Evolutionary conservation across 306 rosid species (phyloP).

Genomic region (Fragaria ananassa): DNA sequence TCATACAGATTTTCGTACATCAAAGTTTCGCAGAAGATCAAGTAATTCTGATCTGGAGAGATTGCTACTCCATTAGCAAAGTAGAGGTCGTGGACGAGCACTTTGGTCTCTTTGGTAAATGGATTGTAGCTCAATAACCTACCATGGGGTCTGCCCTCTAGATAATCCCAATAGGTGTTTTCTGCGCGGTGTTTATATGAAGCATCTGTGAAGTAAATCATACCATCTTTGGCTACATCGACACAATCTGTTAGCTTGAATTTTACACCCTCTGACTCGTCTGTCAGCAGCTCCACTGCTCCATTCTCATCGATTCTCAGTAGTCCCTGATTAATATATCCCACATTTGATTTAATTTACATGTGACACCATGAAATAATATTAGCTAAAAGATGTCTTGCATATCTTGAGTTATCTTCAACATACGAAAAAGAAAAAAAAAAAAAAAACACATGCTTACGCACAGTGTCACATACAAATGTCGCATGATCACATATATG

Average conservation of each 20-base stretch:
- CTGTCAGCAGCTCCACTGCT: slow-evolving; percentile 39
- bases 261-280: slow-evolving; percentile 40
- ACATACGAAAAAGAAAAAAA: no score
- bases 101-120: slow-evolving; percentile 40
- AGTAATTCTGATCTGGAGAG: slow-evolving; percentile 52
- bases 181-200: slow-evolving; percentile 39
- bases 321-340: slow-evolving; percentile 45
- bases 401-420: no score
- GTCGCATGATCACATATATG: no score
- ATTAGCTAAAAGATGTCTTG: no score
- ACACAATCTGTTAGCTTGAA: slow-evolving; percentile 54
- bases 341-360: not conserved
- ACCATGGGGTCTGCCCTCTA: slow-evolving; percentile 58
- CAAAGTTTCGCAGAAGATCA: slow-evolving; percentile 57
- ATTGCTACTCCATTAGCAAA: slow-evolving; percentile 60
- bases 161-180: slow-evolving; percentile 23
- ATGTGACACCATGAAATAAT: no score
- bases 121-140: slow-evolving; percentile 60
- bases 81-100: slow-evolving; percentile 45
- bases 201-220: slow-evolving; percentile 61
- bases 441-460: no score
- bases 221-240: slow-evolving; percentile 54
- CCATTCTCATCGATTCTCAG: slow-evolving; percentile 38
- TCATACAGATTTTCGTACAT: slow-evolving; percentile 26
- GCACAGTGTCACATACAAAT: no score